A percentile compares a stretch with the other conserved stretches of the same genome.
Evolutionary conservation across 2,329 filamentous ascomycete species (phyloP).

Genomic region (Amauroascus verrucosus): DNA sequence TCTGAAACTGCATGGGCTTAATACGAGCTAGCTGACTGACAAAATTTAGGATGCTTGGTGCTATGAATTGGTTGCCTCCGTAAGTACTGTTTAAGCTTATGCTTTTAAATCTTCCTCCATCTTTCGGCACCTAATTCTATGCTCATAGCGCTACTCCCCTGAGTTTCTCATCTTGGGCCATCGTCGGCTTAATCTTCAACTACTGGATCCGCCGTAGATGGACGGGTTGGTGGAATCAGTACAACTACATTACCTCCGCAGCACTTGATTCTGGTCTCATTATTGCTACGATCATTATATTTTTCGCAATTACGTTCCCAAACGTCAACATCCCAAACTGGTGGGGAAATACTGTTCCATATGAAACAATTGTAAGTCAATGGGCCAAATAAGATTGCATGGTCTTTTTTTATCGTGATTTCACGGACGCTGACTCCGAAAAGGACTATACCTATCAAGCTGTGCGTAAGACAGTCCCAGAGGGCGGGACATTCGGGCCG

Average conservation of each 20-base stretch:
- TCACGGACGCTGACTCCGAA: neutral
- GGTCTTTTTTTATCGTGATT: neutral
- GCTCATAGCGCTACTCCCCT: slow-evolving; percentile 45
- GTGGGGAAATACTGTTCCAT: slow-evolving; percentile 43
- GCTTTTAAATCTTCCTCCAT: too few relatives aligned
- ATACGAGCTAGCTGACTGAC: neutral
- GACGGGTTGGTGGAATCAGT: slow-evolving; percentile 32
- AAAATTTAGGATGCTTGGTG: slow-evolving; percentile 20
- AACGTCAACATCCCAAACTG: slow-evolving; percentile 45
- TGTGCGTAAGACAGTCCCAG: slow-evolving; percentile 4
- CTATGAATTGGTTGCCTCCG: slow-evolving; percentile 31
- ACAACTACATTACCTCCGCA: slow-evolving; percentile 34
- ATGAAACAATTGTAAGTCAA: slow-evolving; percentile 19
- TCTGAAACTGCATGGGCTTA: neutral
- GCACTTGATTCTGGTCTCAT: slow-evolving; percentile 46
- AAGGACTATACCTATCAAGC: slow-evolving; percentile 13
- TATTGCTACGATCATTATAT: slow-evolving; percentile 54
- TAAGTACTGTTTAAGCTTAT: slow-evolving; percentile 40
- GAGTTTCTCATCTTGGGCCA: slow-evolving; percentile 57
- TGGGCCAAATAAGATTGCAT: neutral
- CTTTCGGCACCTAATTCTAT: too few relatives aligned
- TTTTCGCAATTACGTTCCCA: slow-evolving; percentile 55
- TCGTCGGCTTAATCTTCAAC: slow-evolving; percentile 39
- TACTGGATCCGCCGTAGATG: slow-evolving; percentile 26
- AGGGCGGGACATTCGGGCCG: slow-evolving; percentile 12